Conservation (phyloP, 2,329 filamentous ascomycete species). For the Penicillium olsonii region DNA sequence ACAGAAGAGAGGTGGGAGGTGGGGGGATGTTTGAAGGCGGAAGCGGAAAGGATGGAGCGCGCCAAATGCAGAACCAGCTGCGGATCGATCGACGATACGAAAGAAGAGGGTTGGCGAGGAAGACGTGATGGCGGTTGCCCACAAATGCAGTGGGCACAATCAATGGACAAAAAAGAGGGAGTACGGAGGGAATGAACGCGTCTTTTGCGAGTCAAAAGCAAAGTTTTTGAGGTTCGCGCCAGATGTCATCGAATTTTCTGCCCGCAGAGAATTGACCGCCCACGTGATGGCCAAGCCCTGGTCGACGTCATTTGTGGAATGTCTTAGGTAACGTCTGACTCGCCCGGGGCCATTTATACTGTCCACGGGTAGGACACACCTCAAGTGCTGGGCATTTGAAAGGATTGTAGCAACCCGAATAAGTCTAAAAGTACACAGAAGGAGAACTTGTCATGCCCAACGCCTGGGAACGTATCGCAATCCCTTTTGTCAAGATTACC, state of each 20-base stretch:
- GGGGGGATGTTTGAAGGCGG: constrained; percentile 42
- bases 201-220: constrained; percentile 7
- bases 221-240: constrained; percentile 6
- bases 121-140: constrained; percentile 34
- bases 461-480: constrained; percentile 11
- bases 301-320: constrained; percentile 16
- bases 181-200: constrained; percentile 10
- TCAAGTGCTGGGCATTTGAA: too few relatives aligned
- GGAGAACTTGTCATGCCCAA: constrained; percentile 7
- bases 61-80: constrained; percentile 66
- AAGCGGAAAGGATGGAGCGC: constrained; percentile 39
- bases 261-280: constrained; percentile 24
- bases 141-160: constrained; percentile 20
- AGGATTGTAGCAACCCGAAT: constrained; percentile 2
- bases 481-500: constrained; percentile 8
- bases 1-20: constrained; percentile 30
- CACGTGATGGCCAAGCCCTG: constrained; percentile 29
- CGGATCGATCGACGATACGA: constrained; percentile 59
- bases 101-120: constrained; percentile 39
- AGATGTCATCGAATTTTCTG: constrained; percentile 27
- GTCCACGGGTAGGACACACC: too few relatives aligned
- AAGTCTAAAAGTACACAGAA: constrained; percentile 13
- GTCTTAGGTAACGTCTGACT: background rate
- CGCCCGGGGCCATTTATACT: too few relatives aligned
- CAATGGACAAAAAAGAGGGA: constrained; percentile 11